A percentile compares a stretch with the other conserved stretches of the same genome.
Evolutionary conservation across 2,329 filamentous ascomycete species (phyloP).

Genomic region (Epichloe scottii): DNA sequence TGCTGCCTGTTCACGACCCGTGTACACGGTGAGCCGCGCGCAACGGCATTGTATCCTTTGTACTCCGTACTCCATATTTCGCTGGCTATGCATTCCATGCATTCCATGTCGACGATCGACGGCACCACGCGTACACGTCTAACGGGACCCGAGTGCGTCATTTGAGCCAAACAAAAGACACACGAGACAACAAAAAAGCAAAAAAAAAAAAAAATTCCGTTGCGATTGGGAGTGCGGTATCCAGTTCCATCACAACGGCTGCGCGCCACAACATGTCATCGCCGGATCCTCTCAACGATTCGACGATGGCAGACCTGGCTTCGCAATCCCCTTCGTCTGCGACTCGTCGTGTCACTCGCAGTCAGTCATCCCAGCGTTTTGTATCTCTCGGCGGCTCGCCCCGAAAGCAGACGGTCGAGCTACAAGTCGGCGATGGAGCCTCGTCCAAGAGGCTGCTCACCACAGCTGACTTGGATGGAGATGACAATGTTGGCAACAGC

Average conservation of each 20-base stretch:
- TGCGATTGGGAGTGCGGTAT: slow-evolving; percentile 13
- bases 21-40: neutral
- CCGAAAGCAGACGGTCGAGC: slow-evolving; percentile 43
- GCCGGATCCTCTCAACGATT: slow-evolving; percentile 36
- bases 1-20: neutral
- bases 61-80: slow-evolving; percentile 1
- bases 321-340: slow-evolving; percentile 23
- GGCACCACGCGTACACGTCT: neutral
- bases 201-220: neutral
- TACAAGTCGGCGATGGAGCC: slow-evolving; percentile 38
- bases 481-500: slow-evolving; percentile 18
- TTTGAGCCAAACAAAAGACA: neutral
- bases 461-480: slow-evolving; percentile 33
- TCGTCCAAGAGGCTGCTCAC: slow-evolving; percentile 41
- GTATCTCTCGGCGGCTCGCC: slow-evolving; percentile 31
- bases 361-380: slow-evolving; percentile 27
- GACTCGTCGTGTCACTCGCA: slow-evolving; percentile 31
- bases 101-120: slow-evolving; percentile 1
- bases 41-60: slow-evolving; percentile 7
- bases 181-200: slow-evolving; percentile 8
- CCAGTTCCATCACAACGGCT: slow-evolving; percentile 10
- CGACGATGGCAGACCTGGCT: slow-evolving; percentile 19
- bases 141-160: neutral
- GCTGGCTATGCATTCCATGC: neutral
- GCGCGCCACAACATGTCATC: slow-evolving; percentile 30